Evolutionary conservation across 257 asterid genomes (phyloP).

Genomic region (Anisodus tanguticus): DNA sequence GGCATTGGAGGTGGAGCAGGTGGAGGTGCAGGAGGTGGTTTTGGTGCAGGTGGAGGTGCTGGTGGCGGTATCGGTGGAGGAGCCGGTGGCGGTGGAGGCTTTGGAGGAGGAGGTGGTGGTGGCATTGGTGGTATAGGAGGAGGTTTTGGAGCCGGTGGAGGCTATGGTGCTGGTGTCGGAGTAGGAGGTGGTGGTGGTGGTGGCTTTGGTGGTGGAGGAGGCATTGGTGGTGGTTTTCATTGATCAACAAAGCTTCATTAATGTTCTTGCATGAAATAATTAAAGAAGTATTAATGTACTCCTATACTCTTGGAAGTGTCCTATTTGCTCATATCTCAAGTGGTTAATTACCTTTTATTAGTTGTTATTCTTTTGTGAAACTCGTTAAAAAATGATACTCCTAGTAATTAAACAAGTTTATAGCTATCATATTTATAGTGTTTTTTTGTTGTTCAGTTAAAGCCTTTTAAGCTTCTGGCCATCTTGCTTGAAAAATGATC

Average conservation of each 20-base stretch:
- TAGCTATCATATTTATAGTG: not conserved
- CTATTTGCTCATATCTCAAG: not conserved
- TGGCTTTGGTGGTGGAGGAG: conserved; percentile 25
- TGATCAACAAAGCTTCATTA: not conserved
- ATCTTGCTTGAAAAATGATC: not conserved
- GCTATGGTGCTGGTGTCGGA: conserved; percentile 23
- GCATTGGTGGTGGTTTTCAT: conserved; percentile 31
- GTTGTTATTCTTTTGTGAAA: not conserved
- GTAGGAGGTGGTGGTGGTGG: not conserved
- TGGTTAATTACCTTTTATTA: not conserved
- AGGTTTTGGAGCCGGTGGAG: conserved; percentile 25
- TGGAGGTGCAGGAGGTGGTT: conserved; percentile 32
- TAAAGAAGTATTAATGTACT: not conserved
- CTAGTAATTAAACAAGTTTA: not conserved
- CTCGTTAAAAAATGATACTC: not conserved
- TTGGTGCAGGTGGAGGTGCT: conserved; percentile 30
- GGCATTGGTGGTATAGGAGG: conserved; percentile 21
- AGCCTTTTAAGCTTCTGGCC: conserved; percentile 1
- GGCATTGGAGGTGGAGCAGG: conserved; percentile 34
- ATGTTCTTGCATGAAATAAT: not conserved
- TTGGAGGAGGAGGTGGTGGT: conserved; percentile 28
- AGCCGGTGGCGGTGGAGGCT: conserved; percentile 25
- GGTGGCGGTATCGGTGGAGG: conserved; percentile 31
- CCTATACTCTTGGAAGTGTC: not conserved
- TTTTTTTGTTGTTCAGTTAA: not conserved